Evolutionary conservation across 1,139 yeast genomes (phyloP), one percentile per base, ranked within the genome.

Genomic region (Kodamaea plutei): DNA sequence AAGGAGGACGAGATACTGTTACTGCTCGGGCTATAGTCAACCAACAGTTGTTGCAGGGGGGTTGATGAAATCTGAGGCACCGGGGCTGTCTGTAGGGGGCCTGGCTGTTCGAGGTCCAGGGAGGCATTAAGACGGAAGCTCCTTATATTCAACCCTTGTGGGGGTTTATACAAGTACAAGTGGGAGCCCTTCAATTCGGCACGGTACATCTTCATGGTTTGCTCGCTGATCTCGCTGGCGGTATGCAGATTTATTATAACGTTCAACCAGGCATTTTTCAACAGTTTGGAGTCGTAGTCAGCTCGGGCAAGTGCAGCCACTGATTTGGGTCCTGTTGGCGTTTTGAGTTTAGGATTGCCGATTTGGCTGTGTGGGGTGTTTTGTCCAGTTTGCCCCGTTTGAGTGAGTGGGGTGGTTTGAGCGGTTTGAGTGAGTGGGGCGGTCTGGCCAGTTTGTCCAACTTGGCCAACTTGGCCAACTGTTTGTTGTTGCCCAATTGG

Each of bases 141-240:
- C 45, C 65, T 73, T 24, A 75, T 67, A 44, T 65, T 71, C 26
- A 70, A 41, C 24, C 61, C 72, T 8, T 64, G 50, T 2, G 78
- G 75, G 6, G 77, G 64, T 45, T 74, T 79, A 56, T 71, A 79
- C 15, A 83, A 50, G 38, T 66, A 65, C 34, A 83, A 52, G 31
- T 67, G 66, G 1, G 84, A 69, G 6, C 93, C 93, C 44, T 68
- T 73, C 40, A 83, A 58, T 49, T 80, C 88, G 0, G 79, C 83
- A 35, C 81, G 64, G 42, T 60, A 74, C 20, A 81, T 48, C 39
- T 68, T 69, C 43, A 70, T 50, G 22, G 58, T 51, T 14, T 57
- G 60, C 26, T 63, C 73, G 32, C 53, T 50, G 34, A 65, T 65
- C 25, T 65, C 69, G 21, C 45, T 48, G 20, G 49, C 49, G 15